Evolutionary conservation across 257 asterid species (phyloP).

Genomic region (Scutellaria baicalensis): DNA sequence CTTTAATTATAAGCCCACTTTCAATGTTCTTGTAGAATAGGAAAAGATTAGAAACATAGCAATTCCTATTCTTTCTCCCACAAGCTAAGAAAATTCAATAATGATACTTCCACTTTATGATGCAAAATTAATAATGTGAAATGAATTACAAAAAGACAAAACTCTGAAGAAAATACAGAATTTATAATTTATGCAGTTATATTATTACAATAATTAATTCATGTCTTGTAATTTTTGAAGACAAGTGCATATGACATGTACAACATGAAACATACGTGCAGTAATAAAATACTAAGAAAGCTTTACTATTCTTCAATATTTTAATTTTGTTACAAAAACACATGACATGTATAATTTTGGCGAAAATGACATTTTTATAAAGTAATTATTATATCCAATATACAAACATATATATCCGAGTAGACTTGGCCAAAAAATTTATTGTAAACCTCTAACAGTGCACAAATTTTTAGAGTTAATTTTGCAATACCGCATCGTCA

Average conservation of each 20-base stretch:
- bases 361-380: no score
- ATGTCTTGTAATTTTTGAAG: neutral
- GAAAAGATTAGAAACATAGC: slow-evolving; percentile 9
- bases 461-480: no score
- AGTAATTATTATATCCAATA: no score
- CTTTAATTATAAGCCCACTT: slow-evolving; percentile 16
- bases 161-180: neutral
- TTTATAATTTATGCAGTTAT: no score
- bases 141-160: neutral
- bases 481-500: no score
- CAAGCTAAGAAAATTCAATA: slow-evolving; percentile 23
- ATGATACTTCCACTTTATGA: slow-evolving; percentile 18
- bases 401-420: no score
- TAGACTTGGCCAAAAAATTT: no score
- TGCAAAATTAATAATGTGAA: neutral
- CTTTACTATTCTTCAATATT: no score
- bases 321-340: no score
- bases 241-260: slow-evolving; percentile 13
- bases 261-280: neutral
- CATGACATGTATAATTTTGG: no score
- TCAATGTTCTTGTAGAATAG: slow-evolving; percentile 7
- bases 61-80: slow-evolving; percentile 7
- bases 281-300: neutral
- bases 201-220: slow-evolving; percentile 6
- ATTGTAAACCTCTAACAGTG: no score